Evolutionary conservation across 306 rosid genomes (phyloP), one percentile per base, ranked within the genome.

Genomic region (Cercis canadensis): DNA sequence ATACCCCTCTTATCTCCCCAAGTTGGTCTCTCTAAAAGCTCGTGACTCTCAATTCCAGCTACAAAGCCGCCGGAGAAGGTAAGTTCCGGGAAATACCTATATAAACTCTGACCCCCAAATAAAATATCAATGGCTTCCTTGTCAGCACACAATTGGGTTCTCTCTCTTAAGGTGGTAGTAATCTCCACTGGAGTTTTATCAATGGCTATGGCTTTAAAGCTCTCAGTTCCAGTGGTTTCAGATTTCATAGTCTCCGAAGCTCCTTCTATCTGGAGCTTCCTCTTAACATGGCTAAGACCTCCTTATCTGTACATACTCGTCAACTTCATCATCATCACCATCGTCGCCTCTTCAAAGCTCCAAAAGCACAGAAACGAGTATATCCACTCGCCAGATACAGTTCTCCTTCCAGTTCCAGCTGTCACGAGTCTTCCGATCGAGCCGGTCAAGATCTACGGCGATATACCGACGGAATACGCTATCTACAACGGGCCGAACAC

Each of bases 301-400:
- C 98, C 95, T 1, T 94, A 94, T 37, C 94, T 90, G 51, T 90
- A 86, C 80, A 70, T 94, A 46, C 61, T 94, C 55, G 74, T 90
- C 73, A 90, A 94, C 70, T 78, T 75, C 80, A 94, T 94, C 83
- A 90, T 94, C 82, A 84, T 90, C 88, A 76, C 83, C 85, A 88
- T 94, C 81, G 77, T 90, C 46, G 92, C 88, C 12, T 82, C 94
- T 17, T 90, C 96, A 31, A 94, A 86, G 75, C 79, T 88, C 72
- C 88, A 85, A 14, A 57, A 40, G 4, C 46, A 53, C 33, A 78
- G 69, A 21, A 73, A 53, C 7, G 78, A 76, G 12, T 70, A 70
- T 9, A 62, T 62, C 36, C 69, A 41, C 4, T 51, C 76, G 14
- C 77, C 69, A 0, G 62, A 64, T 15, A 3, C 79, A 0, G 69